These are phyloP conservation scores for Cryptococcus wingfieldii DNA, from an alignment of 1,284 basidiomycete genomes.

Conservation along the genomic window DNA sequence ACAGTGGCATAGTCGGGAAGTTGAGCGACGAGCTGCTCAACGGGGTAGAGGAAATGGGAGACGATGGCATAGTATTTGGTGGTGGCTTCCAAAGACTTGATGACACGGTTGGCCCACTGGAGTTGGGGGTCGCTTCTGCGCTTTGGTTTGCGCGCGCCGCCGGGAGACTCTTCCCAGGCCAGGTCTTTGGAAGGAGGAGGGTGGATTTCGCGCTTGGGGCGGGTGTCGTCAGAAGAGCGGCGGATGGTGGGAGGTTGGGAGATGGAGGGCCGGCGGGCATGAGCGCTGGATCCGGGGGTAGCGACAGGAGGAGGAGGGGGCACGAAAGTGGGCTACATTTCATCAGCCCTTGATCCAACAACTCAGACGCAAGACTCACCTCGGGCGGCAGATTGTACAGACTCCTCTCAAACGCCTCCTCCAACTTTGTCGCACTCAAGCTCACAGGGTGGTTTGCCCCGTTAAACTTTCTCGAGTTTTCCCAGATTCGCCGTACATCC, in stretches of 20 bases:
- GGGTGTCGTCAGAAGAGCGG: conserved; percentile 53
- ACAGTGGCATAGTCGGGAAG: conserved; percentile 82
- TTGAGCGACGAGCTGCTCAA: conserved; percentile 63
- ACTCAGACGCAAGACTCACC: conserved; percentile 53
- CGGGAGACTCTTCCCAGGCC: conserved; percentile 66
- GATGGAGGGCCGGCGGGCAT: conserved; percentile 35
- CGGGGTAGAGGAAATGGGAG: conserved; percentile 86
- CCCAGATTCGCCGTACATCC: conserved; percentile 81
- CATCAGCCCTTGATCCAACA: conserved; percentile 1
- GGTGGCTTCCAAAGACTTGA: conserved; percentile 68
- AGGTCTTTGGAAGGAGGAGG: conserved; percentile 90
- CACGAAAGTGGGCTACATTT: conserved; percentile 7
- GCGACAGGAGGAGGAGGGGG: conserved; percentile 18
- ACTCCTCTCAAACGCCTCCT: conserved; percentile 82
- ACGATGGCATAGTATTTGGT: conserved; percentile 72
- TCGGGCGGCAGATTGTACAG: conserved; percentile 71
- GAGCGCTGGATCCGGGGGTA: conserved; percentile 19
- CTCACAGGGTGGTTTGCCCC: conserved; percentile 81
- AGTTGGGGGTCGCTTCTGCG: conserved; percentile 76
- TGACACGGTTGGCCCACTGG: conserved; percentile 65
- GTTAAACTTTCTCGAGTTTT: conserved; percentile 88
- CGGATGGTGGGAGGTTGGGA: conserved; percentile 45
- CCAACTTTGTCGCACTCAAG: conserved; percentile 71
- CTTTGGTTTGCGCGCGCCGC: conserved; percentile 49
- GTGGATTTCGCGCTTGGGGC: conserved; percentile 95